Evolutionary conservation across 208 protist genomes (phyloP), one percentile per base, ranked within the genome.

Genomic region (Acanthamoeba polyphaga): DNA sequence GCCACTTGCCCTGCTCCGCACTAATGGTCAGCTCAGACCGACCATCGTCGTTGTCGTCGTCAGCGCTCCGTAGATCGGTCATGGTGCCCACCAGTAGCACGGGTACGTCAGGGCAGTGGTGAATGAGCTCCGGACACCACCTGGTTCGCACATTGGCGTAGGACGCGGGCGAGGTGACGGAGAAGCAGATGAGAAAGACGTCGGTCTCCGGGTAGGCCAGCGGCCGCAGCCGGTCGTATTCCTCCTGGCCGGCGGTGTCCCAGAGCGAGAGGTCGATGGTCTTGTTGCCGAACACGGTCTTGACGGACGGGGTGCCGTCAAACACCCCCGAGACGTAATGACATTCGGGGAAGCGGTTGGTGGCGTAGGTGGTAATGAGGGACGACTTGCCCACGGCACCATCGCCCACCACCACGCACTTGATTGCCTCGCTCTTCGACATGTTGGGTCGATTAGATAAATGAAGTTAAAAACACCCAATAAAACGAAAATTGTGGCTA

Each of bases 121-220:
- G 68, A 12, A 8, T 17, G 24, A 76, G 7, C 68, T 76, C 68
- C 68, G n/a, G 68, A 0, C 1, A 2, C 68, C 68, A 76, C 68
- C 46, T 38, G 27, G 27, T 46, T 29, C 68, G 34, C 24, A 76
- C 68, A 22, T 22, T 4, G 10, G 6, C 68, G 9, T 24, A 76
- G 68, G 68, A 76, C 10, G 68, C 0, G 7, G 68, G n/a, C 34
- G 10, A 38, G 10, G 68, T 3, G n/a, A 76, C n/a, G 68, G 27
- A 76, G 68, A 76, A 76, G 68, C 68, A 76, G 68, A 76, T 38
- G n/a, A 76, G 68, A 29, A 76, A 76, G 10, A 76, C 68, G 68
- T 76, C 68, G 68, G 68, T 15, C 4, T 34, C 0, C 3, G 17
- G 29, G 68, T 76, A 76, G 34, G 34, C 15, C 29, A 76, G 68